Percentiles rank a stretch among this genome's conserved stretches.
Conservation (phyloP, 1,284 basidiomycete genomes). For the Anthracocystis setariae region DNA sequence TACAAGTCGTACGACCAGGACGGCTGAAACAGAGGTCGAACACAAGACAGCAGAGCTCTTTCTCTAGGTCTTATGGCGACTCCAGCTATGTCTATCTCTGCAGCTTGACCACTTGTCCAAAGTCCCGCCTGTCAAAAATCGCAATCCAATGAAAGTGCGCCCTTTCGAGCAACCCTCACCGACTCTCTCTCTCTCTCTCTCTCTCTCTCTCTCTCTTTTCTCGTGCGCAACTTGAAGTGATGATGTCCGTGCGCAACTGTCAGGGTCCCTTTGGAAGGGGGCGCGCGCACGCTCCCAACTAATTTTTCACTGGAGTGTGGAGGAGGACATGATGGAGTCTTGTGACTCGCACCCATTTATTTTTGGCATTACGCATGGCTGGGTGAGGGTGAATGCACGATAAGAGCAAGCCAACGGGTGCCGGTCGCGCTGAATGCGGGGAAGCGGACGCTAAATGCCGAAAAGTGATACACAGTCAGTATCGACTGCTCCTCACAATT, state of each 20-base stretch:
- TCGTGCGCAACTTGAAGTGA: constrained; percentile 4
- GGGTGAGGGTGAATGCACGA: neutral
- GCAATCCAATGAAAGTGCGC: neutral
- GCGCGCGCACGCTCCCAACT: neutral
- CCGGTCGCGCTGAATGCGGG: constrained; percentile 1
- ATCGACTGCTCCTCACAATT: too few species aligned
- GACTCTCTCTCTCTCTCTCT: neutral
- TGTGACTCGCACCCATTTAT: constrained; percentile 1
- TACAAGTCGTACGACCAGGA: too few species aligned
- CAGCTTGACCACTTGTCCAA: too few species aligned
- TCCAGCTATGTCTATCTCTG: too few species aligned
- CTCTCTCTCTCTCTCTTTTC: neutral
- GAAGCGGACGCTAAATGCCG: neutral
- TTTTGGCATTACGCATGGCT: neutral
- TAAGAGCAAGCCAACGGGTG: neutral
- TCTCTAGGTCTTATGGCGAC: too few species aligned
- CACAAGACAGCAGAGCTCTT: too few species aligned
- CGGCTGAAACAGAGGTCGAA: too few species aligned
- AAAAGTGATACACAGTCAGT: too few species aligned
- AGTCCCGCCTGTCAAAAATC: neutral
- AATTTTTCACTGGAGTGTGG: neutral
- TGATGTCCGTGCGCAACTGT: neutral
- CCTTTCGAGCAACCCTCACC: too few species aligned
- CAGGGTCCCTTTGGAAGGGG: neutral
- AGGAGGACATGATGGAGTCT: constrained; percentile 1